These are phyloP conservation scores for Juglanconis juglandina DNA, from an alignment of 2,329 filamentous ascomycete species.

Conservation along the genomic window DNA sequence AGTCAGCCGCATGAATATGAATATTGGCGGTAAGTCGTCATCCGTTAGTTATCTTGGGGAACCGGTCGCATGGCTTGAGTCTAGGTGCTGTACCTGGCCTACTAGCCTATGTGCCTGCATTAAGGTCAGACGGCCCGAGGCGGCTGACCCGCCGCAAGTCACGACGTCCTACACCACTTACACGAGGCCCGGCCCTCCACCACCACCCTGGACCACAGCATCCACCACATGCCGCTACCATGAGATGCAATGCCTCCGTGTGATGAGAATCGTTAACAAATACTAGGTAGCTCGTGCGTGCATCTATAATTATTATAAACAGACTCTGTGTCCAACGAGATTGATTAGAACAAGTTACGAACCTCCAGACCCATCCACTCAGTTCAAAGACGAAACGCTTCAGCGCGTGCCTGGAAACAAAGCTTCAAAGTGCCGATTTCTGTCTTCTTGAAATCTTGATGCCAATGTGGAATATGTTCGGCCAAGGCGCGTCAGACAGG, in stretches of 20 bases:
- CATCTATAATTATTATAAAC: too few relatives aligned
- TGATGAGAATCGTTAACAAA: background rate
- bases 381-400: background rate
- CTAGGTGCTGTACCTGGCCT: background rate
- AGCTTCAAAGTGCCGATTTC: too few relatives aligned
- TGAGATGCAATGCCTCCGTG: background rate
- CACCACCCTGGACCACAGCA: background rate
- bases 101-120: too few relatives aligned
- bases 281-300: too few relatives aligned
- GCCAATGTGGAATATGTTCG: background rate
- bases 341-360: too few relatives aligned
- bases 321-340: too few relatives aligned
- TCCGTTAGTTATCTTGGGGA: too few relatives aligned
- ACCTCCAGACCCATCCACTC: too few relatives aligned
- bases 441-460: background rate
- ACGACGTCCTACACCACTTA: background rate
- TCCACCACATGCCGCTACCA: background rate
- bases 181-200: background rate
- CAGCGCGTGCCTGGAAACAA: too few relatives aligned
- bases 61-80: too few relatives aligned
- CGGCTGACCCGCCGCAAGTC: background rate
- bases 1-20: too few relatives aligned
- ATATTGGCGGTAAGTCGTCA: too few relatives aligned
- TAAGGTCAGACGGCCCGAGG: conserved; percentile 7
- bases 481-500: background rate